Evolutionary conservation across 2,329 filamentous ascomycete genomes (phyloP), one percentile per base, ranked within the genome.

Genomic region (Fusarium succisae): DNA sequence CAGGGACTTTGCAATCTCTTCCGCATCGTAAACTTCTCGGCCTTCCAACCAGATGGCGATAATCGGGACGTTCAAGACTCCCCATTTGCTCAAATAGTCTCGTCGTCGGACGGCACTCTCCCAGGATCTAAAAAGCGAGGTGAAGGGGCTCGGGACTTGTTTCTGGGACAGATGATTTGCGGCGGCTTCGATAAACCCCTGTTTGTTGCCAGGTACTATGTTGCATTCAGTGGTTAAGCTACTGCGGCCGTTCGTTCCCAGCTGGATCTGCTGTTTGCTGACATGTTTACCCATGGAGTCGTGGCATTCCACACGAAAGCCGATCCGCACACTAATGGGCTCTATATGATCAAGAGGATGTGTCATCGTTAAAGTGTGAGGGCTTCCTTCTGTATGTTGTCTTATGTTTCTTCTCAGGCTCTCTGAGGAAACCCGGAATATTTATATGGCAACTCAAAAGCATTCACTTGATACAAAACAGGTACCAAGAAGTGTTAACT

Each of bases 221-320:
- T 53, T 26, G 13, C 32, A 37, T 15, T 22, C n/a, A 24, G n/a
- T 24, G 12, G 50, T 37, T 37, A 53, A 37, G 32, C 50, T 22
- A 37, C 50, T 37, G 10, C 18, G 13, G n/a, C 50, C 3, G 7
- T 53, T 22, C n/a, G 17, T 20, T 35, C 3, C n/a, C 12, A 53
- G 32, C 18, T 53, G 18, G 1, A 15, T 24, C 35, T 17, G 20
- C 11, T 35, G 35, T 24, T 20, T 22, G 7, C 51, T 63, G 7
- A 6, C n/a, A 30, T 9, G 13, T 2, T 7, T 2, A 20, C 1
- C 6, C 1, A 1, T 5, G 3, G 5, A 5, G 10, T 45, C 41
- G 3, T 35, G 38, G 10, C 26, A 66, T 44, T 67, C 61, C 6
- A 45, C 44, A 8, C 38, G 32, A 22, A 66, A 67, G 3, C 61